These are phyloP conservation scores for Lactarius vividus DNA, from an alignment of 768 basidiomycete genomes.

Conservation along the genomic window DNA sequence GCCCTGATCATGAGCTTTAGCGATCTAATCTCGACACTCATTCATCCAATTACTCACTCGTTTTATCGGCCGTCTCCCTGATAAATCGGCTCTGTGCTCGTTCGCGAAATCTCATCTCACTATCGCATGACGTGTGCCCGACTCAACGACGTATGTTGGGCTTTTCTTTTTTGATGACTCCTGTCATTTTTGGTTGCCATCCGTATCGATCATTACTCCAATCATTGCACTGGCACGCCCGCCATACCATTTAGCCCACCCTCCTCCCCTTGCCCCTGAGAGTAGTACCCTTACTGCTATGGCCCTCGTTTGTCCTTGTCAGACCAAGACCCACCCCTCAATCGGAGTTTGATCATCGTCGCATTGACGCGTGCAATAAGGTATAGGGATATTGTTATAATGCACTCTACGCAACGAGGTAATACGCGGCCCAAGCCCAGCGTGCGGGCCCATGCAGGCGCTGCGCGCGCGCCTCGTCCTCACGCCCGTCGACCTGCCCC, in stretches of 20 bases:
- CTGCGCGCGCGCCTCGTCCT: slow-evolving; percentile 39
- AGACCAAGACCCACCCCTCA: neutral
- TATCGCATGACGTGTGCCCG: neutral
- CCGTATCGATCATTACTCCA: slow-evolving; percentile 10
- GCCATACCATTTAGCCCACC: slow-evolving; percentile 5
- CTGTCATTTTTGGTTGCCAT: slow-evolving; percentile 9
- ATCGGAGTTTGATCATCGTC: slow-evolving; percentile 11
- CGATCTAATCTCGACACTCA: too few species aligned
- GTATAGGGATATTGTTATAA: neutral
- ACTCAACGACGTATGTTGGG: too few species aligned
- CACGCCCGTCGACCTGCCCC: slow-evolving; percentile 42
- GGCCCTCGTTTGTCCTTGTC: slow-evolving; percentile 16
- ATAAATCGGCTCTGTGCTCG: too few species aligned
- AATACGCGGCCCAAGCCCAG: slow-evolving; percentile 56
- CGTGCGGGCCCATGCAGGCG: slow-evolving; percentile 31
- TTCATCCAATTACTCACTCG: too few species aligned
- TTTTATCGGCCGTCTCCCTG: neutral
- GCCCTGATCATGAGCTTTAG: too few species aligned
- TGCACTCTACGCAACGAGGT: slow-evolving; percentile 48
- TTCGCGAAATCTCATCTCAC: neutral
- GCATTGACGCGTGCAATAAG: neutral
- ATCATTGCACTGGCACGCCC: neutral
- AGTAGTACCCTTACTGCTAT: slow-evolving; percentile 4
- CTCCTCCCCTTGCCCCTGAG: neutral
- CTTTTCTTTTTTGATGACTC: neutral